A percentile compares a stretch with the other conserved stretches of the same genome.
phyloP scores from a whole-genome alignment of 1,139 yeast genomes.

The Lipomyces yarrowii region DNA sequence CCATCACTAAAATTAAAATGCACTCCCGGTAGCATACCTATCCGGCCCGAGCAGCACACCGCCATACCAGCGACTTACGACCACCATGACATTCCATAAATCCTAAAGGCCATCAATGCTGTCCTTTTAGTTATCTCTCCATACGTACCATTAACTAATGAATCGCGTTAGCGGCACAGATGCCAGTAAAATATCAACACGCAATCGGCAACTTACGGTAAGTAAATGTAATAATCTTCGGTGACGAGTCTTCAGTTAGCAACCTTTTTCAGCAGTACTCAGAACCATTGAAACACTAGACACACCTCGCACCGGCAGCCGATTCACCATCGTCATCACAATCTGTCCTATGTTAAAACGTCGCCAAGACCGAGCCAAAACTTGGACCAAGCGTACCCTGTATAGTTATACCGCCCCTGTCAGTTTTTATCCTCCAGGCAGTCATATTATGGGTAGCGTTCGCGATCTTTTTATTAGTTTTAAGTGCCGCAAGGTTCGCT shows the following conservation, averaged over 20 bases:
- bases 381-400: slow-evolving; percentile 25
- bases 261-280: background rate
- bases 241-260: background rate
- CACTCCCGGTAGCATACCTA: slow-evolving; percentile 35
- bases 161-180: background rate
- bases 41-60: slow-evolving; percentile 93
- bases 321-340: slow-evolving; percentile 98
- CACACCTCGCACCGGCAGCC: slow-evolving; percentile 77
- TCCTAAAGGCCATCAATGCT: slow-evolving; percentile 47
- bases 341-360: slow-evolving; percentile 46
- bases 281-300: background rate
- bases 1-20: background rate
- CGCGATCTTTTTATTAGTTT: slow-evolving; percentile 61
- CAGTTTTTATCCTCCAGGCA: slow-evolving; percentile 74
- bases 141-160: slow-evolving; percentile 2
- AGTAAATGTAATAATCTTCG: slow-evolving; percentile 26
- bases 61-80: slow-evolving; percentile 91
- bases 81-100: slow-evolving; percentile 82
- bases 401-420: slow-evolving; percentile 37
- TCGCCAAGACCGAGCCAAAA: background rate
- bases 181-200: background rate
- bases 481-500: slow-evolving; percentile 49
- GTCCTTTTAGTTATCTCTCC: background rate
- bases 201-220: slow-evolving; percentile 13
- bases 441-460: slow-evolving; percentile 80